These are phyloP conservation scores for Colletotrichum sp. DNA, from an alignment of 2,329 filamentous ascomycete genomes.

Conservation along the genomic window DNA sequence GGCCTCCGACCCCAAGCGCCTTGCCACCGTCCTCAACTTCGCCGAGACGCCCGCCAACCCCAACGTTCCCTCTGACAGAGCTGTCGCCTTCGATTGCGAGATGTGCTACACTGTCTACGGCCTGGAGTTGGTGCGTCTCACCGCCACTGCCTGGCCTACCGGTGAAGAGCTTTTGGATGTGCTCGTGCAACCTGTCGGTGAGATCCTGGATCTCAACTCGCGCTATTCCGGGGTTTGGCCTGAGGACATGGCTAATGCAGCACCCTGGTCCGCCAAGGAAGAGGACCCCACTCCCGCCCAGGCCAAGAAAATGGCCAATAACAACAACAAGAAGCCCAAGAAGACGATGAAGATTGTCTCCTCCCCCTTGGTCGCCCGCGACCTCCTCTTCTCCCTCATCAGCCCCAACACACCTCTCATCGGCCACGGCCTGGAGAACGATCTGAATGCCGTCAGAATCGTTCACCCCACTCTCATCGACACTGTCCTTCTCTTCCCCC, in stretches of 20 bases:
- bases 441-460: slow-evolving; percentile 84
- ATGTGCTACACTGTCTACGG: slow-evolving; percentile 95
- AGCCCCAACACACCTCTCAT: slow-evolving; percentile 82
- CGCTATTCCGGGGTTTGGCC: slow-evolving; percentile 87
- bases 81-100: slow-evolving; percentile 92
- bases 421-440: slow-evolving; percentile 94
- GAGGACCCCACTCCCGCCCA: slow-evolving; percentile 20
- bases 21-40: slow-evolving; percentile 83
- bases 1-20: slow-evolving; percentile 73
- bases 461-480: slow-evolving; percentile 87
- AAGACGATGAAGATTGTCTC: slow-evolving; percentile 72
- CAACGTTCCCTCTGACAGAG: slow-evolving; percentile 55
- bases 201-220: slow-evolving; percentile 89
- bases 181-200: slow-evolving; percentile 82
- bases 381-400: slow-evolving; percentile 78
- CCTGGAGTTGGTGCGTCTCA: slow-evolving; percentile 87
- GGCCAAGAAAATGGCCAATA: slow-evolving; percentile 23
- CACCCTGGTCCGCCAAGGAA: slow-evolving; percentile 52
- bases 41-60: slow-evolving; percentile 74
- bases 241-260: slow-evolving; percentile 75
- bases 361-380: slow-evolving; percentile 76
- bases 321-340: slow-evolving; percentile 27
- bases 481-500: slow-evolving; percentile 84
- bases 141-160: slow-evolving; percentile 85
- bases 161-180: slow-evolving; percentile 81